Conservation (phyloP, 2,329 filamentous ascomycete species). For the Escovopsis sp. region DNA sequence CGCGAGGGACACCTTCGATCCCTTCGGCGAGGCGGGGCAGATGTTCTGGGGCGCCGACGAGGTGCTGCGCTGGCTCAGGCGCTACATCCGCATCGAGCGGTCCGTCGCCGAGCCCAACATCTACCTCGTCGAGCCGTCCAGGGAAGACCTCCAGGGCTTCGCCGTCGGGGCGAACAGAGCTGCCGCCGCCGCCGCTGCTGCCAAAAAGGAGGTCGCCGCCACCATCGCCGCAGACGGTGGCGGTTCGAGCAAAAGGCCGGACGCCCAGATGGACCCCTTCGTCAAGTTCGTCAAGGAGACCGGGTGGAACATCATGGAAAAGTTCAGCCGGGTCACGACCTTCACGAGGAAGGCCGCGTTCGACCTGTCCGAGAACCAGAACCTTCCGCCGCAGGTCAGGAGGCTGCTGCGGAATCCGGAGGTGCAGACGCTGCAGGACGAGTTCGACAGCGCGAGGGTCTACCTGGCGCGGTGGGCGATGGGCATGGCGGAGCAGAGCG, state of each 20-base stretch:
- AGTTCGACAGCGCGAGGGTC: constrained; percentile 89
- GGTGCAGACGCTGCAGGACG: constrained; percentile 87
- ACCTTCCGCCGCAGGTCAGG: constrained; percentile 74
- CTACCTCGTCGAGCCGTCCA: constrained; percentile 75
- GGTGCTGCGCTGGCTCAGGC: constrained; percentile 75
- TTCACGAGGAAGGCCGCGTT: constrained; percentile 87
- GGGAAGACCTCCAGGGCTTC: constrained; percentile 74
- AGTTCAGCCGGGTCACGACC: constrained; percentile 92
- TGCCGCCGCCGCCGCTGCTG: constrained; percentile 7
- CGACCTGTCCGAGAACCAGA: constrained; percentile 81
- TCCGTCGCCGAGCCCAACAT: constrained; percentile 78
- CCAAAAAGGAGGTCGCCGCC: constrained; percentile 22
- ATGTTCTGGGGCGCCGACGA: constrained; percentile 98
- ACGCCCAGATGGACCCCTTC: constrained; percentile 79
- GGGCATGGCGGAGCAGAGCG: constrained; percentile 95
- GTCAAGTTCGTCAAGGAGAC: constrained; percentile 90
- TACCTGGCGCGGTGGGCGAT: constrained; percentile 96
- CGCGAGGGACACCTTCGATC: constrained; percentile 73
- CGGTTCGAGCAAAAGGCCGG: constrained; percentile 32
- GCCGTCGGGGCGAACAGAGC: constrained; percentile 31
- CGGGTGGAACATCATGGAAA: constrained; percentile 91
- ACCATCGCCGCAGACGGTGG: constrained; percentile 20
- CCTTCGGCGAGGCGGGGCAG: constrained; percentile 68
- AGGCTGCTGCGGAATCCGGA: constrained; percentile 80
- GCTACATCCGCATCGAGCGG: constrained; percentile 69